Conservation (phyloP, 2,329 filamentous ascomycete species). For the Colletotrichum nymphaeae region DNA sequence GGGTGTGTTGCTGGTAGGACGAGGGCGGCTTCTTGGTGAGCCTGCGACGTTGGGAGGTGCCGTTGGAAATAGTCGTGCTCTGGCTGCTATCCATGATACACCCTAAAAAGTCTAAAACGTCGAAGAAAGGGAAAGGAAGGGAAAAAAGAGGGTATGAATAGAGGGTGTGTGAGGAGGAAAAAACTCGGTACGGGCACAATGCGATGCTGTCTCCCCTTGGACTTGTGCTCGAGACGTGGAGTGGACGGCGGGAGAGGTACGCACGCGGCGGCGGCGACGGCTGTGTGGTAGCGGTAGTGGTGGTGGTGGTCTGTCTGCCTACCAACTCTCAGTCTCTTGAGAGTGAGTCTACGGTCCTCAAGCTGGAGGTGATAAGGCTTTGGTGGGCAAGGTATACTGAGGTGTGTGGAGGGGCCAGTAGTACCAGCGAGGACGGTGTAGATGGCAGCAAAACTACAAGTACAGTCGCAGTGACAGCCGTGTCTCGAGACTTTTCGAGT, state of each 20-base stretch:
- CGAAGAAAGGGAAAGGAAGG: conserved; percentile 20
- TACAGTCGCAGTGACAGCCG: not conserved
- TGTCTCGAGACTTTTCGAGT: conserved; percentile 2
- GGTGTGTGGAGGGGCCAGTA: not conserved
- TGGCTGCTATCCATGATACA: conserved; percentile 59
- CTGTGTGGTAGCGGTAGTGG: not conserved
- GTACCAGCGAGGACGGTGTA: not conserved
- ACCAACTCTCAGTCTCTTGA: too few relatives aligned
- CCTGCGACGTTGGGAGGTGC: conserved; percentile 66
- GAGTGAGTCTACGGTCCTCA: not conserved
- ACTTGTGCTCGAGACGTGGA: conserved; percentile 15
- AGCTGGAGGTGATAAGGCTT: not conserved
- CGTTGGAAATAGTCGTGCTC: conserved; percentile 53
- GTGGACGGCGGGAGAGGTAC: not conserved
- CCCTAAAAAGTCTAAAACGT: conserved; percentile 36
- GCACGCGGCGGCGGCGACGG: not conserved
- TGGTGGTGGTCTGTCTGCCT: not conserved
- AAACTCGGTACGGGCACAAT: conserved; percentile 22
- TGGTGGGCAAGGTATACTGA: not conserved
- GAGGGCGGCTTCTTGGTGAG: conserved; percentile 72
- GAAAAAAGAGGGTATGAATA: conserved; percentile 32
- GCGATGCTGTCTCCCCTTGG: conserved; percentile 15
- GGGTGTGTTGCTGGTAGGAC: conserved; percentile 53
- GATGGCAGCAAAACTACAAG: not conserved
- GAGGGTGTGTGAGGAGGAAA: conserved; percentile 37